Percentiles rank a stretch among this genome's conserved stretches.
Evolutionary conservation across 2,329 filamentous ascomycete species (phyloP).

Genomic region (Triangularia setosa): DNA sequence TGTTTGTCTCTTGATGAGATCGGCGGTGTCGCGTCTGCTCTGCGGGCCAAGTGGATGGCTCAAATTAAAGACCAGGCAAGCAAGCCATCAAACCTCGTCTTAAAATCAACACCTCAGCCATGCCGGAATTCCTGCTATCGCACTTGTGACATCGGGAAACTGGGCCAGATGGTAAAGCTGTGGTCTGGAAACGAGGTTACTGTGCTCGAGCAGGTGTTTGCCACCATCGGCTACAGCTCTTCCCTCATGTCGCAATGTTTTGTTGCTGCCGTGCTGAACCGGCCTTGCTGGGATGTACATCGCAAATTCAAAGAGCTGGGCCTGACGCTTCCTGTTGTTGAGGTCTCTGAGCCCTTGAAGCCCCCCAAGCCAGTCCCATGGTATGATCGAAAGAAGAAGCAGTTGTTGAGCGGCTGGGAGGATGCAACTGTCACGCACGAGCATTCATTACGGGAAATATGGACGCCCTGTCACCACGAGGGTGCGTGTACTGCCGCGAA

Average conservation of each 20-base stretch:
- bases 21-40: slow-evolving; percentile 33
- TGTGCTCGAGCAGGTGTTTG: slow-evolving; percentile 45
- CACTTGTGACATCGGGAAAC: slow-evolving; percentile 31
- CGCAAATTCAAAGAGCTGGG: slow-evolving; percentile 40
- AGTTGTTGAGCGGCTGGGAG: slow-evolving; percentile 52
- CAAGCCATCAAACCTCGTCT: slow-evolving; percentile 2
- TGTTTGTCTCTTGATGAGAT: slow-evolving; percentile 48
- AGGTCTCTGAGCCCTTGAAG: slow-evolving; percentile 21
- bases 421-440: slow-evolving; percentile 52
- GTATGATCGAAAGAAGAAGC: slow-evolving; percentile 56
- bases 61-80: slow-evolving; percentile 22
- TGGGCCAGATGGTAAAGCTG: slow-evolving; percentile 31
- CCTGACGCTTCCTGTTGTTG: slow-evolving; percentile 30
- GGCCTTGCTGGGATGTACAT: slow-evolving; percentile 51
- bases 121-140: slow-evolving; percentile 45
- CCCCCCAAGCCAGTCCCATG: slow-evolving; percentile 45
- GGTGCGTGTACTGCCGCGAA: slow-evolving; percentile 58
- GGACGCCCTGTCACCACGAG: slow-evolving; percentile 65
- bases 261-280: slow-evolving; percentile 46
- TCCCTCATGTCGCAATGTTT: slow-evolving; percentile 46
- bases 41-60: slow-evolving; percentile 31
- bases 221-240: slow-evolving; percentile 39
- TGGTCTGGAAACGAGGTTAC: slow-evolving; percentile 50
- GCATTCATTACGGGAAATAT: slow-evolving; percentile 53
- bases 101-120: slow-evolving; percentile 22